Evolutionary conservation across 352 stramenopile species (phyloP).

Genomic region (Blastocystis sp.): DNA sequence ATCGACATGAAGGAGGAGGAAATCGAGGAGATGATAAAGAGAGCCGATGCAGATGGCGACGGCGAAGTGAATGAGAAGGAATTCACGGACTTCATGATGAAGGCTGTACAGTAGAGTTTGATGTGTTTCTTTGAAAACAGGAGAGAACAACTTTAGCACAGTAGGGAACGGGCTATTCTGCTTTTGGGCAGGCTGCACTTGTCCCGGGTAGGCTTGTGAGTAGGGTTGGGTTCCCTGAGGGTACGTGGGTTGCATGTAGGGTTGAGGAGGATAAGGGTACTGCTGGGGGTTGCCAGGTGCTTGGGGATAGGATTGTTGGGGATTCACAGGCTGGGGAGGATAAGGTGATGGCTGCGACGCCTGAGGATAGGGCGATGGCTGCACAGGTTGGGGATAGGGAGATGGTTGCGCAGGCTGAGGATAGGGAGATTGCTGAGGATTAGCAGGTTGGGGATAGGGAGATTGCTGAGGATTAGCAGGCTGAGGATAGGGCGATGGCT

Average conservation of each 20-base stretch:
- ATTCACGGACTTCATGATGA: conserved; percentile 96
- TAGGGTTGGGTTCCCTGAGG: background rate
- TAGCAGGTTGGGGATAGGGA: background rate
- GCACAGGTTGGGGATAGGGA: background rate
- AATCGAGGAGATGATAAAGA: conserved; percentile 96
- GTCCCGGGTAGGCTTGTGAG: background rate
- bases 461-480: background rate
- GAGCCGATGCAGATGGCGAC: conserved; percentile 82
- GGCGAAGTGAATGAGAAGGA: conserved; percentile 90
- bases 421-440: background rate
- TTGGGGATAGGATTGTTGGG: background rate
- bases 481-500: background rate
- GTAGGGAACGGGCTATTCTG: background rate
- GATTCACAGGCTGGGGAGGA: background rate
- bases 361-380: background rate
- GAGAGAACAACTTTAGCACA: background rate
- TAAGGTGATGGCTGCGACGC: background rate
- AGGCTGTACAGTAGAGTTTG: conserved; percentile 75
- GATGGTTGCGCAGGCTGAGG: background rate
- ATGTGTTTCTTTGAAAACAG: conserved; percentile 54
- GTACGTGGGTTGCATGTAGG: background rate
- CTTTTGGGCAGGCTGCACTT: background rate
- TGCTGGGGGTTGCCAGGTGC: no score
- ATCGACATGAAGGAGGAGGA: conserved; percentile 97
- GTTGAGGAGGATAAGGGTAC: background rate